Evolutionary conservation across 2,329 filamentous ascomycete species (phyloP).

Genomic region (Pleochaeta shiraiana): DNA sequence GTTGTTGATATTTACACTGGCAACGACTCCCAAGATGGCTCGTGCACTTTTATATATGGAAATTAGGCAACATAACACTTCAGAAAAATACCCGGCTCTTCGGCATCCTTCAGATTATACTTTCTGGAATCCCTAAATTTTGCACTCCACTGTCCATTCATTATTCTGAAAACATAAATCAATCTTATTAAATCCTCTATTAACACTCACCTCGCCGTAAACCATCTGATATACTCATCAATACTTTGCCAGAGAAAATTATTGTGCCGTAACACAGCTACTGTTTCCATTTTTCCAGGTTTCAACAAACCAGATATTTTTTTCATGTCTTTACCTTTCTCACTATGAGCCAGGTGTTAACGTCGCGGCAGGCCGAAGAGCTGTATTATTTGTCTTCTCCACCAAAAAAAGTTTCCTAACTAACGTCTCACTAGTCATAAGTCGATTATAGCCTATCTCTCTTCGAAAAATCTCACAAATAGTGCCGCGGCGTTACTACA

Average conservation of each 20-base stretch:
- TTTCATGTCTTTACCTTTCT: conserved; percentile 14
- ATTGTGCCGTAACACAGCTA: too few relatives aligned
- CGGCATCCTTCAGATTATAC: too few relatives aligned
- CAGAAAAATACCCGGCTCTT: too few relatives aligned
- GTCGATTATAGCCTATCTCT: conserved; percentile 76
- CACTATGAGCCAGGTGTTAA: conserved; percentile 55
- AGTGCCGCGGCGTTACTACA: conserved; percentile 50
- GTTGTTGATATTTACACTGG: not conserved
- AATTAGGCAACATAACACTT: too few relatives aligned
- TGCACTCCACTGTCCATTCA: too few relatives aligned
- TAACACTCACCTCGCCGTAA: too few relatives aligned
- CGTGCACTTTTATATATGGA: too few relatives aligned
- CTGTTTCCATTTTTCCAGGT: conserved; percentile 10
- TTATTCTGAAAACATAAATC: too few relatives aligned
- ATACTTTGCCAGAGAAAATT: too few relatives aligned
- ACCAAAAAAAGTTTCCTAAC: conserved; percentile 8
- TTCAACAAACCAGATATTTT: conserved; percentile 6
- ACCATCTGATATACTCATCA: too few relatives aligned
- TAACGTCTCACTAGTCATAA: conserved; percentile 44
- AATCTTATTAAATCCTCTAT: too few relatives aligned
- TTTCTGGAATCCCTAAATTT: too few relatives aligned
- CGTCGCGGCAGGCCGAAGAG: conserved; percentile 66
- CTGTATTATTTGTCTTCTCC: conserved; percentile 34
- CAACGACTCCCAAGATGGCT: not conserved
- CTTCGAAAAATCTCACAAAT: conserved; percentile 46